Conservation (phyloP, 352 stramenopile genomes). For the Phytophthora gonapodyides region DNA sequence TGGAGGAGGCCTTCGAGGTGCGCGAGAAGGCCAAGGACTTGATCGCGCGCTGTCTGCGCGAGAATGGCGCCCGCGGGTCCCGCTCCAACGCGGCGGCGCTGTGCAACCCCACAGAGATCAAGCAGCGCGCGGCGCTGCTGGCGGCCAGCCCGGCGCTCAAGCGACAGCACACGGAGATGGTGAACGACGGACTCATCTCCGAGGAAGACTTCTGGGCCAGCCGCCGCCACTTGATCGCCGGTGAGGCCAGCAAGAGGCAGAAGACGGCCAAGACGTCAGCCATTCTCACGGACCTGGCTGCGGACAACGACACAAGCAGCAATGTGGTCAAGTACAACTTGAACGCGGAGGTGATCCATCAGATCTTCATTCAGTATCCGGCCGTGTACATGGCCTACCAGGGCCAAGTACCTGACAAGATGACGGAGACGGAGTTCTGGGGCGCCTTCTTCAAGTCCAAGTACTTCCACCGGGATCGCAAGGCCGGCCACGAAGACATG, state of each 20-base stretch:
- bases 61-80: constrained; percentile 44
- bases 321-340: constrained; percentile 91
- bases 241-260: constrained; percentile 83
- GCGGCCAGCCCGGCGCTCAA: constrained; percentile 80
- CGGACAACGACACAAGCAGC: constrained; percentile 67
- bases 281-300: constrained; percentile 80
- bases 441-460: constrained; percentile 90
- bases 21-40: constrained; percentile 75
- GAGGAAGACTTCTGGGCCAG: constrained; percentile 90
- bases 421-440: constrained; percentile 91
- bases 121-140: constrained; percentile 79
- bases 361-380: constrained; percentile 91
- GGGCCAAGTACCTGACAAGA: constrained; percentile 85
- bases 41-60: constrained; percentile 57
- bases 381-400: constrained; percentile 87
- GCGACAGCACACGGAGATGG: constrained; percentile 87
- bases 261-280: constrained; percentile 86
- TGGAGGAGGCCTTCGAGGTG: constrained; percentile 71
- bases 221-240: constrained; percentile 79
- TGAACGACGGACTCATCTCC: constrained; percentile 84
- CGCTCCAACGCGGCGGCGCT: constrained; percentile 54
- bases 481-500: constrained; percentile 81
- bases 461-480: constrained; percentile 88
- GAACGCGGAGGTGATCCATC: constrained; percentile 88
- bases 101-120: constrained; percentile 81